Conservation (phyloP, 179 eudicot genomes). For the Carnegiea gigantea region DNA sequence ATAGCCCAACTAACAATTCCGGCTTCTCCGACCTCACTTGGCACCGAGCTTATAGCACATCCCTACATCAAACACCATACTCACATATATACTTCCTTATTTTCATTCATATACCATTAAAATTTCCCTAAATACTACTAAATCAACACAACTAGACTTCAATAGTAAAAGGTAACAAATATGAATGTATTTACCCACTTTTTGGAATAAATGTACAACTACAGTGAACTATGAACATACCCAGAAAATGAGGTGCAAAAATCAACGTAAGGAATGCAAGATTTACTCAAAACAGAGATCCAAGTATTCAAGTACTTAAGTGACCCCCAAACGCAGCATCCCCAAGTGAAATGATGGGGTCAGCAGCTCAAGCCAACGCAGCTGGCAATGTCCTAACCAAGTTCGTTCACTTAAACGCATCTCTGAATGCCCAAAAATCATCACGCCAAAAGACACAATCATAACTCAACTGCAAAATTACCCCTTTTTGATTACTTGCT, state of each 20-base stretch:
- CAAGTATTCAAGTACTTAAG: constrained; percentile 44
- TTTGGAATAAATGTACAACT: background rate
- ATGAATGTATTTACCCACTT: background rate
- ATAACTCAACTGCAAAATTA: background rate
- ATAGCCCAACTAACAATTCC: no score
- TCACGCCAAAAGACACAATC: background rate
- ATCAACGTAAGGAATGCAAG: background rate
- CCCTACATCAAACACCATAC: no score
- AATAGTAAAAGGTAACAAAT: background rate
- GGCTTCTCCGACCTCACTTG: no score
- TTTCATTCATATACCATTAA: no score
- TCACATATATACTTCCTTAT: no score
- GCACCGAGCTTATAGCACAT: no score
- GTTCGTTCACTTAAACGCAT: constrained; percentile 59
- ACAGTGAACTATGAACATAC: background rate
- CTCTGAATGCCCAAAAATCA: constrained; percentile 34
- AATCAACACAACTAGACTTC: no score
- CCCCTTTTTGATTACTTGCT: background rate
- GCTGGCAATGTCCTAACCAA: constrained; percentile 84
- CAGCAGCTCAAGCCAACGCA: constrained; percentile 84
- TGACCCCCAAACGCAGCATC: constrained; percentile 93
- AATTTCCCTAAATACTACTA: no score
- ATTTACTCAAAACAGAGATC: background rate
- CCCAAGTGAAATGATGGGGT: constrained; percentile 76
- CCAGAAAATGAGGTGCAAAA: background rate